Conservation (phyloP, 352 stramenopile species). For the Globisporangium canariense region DNA sequence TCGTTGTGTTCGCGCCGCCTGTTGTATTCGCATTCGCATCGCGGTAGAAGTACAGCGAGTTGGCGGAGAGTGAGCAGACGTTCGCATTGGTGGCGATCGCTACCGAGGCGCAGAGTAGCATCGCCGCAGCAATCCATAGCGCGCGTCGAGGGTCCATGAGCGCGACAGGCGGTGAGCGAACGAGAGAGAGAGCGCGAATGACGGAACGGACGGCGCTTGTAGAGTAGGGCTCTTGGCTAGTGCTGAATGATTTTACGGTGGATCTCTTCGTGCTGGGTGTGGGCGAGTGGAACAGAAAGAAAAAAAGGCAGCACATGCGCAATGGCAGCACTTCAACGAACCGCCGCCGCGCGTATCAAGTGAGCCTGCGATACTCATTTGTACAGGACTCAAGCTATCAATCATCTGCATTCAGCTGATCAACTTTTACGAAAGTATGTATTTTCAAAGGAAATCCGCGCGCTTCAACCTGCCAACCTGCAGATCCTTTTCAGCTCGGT, state of each 20-base stretch:
- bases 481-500: constrained; percentile 4
- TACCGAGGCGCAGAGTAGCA: neutral
- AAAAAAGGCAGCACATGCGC: constrained; percentile 6
- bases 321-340: constrained; percentile 6
- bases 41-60: constrained; percentile 22
- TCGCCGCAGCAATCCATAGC: neutral
- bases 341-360: neutral
- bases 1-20: constrained; percentile 1
- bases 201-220: neutral
- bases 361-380: neutral
- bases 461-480: neutral
- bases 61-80: constrained; percentile 26
- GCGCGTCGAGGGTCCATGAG: neutral
- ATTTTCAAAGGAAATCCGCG: neutral
- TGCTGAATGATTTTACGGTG: neutral
- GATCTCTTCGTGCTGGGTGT: neutral
- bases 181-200: neutral
- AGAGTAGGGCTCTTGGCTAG: too few relatives aligned
- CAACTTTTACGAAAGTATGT: neutral
- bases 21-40: neutral
- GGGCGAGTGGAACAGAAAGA: neutral
- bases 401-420: neutral
- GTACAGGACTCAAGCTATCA: neutral
- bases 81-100: neutral
- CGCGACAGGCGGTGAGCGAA: neutral